A percentile compares a stretch with the other conserved stretches of the same genome.
Evolutionary conservation across 2,329 filamentous ascomycete genomes (phyloP).

Genomic region (Aureobasidium musti): DNA sequence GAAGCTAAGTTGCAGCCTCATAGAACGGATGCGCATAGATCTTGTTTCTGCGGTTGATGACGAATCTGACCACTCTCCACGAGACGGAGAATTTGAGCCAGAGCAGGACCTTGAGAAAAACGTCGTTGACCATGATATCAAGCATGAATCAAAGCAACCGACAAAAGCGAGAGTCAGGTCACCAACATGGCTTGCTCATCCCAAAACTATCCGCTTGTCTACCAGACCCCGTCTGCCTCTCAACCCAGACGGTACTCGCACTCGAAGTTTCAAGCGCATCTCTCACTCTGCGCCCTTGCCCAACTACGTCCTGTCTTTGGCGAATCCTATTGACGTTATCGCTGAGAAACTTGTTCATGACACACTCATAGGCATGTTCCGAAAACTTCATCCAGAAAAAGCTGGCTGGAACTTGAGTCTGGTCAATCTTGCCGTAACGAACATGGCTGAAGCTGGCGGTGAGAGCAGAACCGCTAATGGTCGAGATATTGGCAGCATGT

Average conservation of each 20-base stretch:
- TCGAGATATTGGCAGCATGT: conserved; percentile 80
- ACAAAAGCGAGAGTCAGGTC: neutral
- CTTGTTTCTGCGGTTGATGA: conserved; percentile 59
- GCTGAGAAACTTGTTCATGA: conserved; percentile 71
- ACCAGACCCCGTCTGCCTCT: conserved; percentile 64
- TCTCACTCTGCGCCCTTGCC: conserved; percentile 77
- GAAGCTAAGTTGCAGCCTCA: conserved; percentile 67
- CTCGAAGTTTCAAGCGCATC: conserved; percentile 65
- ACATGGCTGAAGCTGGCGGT: conserved; percentile 64
- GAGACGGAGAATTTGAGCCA: neutral
- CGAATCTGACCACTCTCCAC: conserved; percentile 35
- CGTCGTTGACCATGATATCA: neutral
- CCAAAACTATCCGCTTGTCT: conserved; percentile 77
- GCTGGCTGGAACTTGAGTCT: conserved; percentile 77
- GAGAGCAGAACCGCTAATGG: conserved; percentile 54
- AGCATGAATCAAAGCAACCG: neutral
- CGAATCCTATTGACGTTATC: conserved; percentile 59
- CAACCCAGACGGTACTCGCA: conserved; percentile 56
- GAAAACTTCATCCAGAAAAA: conserved; percentile 68
- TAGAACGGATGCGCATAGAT: conserved; percentile 78
- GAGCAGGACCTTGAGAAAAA: neutral
- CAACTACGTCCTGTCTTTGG: conserved; percentile 68
- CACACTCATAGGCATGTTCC: conserved; percentile 69
- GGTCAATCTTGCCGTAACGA: conserved; percentile 83
- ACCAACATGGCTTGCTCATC: conserved; percentile 72